A percentile compares a stretch with the other conserved stretches of the same genome.
phyloP scores from a whole-genome alignment of 225 moss, liverwort and hornwort species.

The Antitrichia curtipendula region DNA sequence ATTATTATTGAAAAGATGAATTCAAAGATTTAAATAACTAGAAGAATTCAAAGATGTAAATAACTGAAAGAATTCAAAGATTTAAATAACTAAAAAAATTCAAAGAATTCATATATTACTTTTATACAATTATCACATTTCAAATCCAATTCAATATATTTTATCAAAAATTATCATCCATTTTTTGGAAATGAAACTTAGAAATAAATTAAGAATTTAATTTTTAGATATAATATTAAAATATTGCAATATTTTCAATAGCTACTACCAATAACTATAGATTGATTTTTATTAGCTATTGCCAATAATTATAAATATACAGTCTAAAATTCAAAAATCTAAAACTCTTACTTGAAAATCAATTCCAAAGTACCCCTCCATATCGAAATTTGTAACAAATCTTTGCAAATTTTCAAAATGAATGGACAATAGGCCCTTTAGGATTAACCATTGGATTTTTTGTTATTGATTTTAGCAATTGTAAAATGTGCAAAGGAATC shows the following conservation, averaged over 20 bases:
- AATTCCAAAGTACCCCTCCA: neutral
- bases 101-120: too few relatives aligned
- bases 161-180: too few relatives aligned
- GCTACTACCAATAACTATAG: too few relatives aligned
- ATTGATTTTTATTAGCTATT: too few relatives aligned
- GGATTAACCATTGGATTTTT: neutral
- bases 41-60: too few relatives aligned
- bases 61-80: too few relatives aligned
- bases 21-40: neutral
- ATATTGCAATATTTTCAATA: neutral
- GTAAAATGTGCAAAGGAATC: neutral
- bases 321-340: neutral
- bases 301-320: neutral
- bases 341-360: neutral
- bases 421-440: accelerated
- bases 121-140: neutral
- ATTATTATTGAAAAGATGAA: neutral
- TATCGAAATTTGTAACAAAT: neutral
- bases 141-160: neutral
- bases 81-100: neutral
- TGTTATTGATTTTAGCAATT: neutral
- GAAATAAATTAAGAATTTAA: too few relatives aligned
- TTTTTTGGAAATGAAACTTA: neutral
- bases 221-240: neutral
- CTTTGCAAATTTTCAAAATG: neutral